Conservation (phyloP, 495 filamentous ascomycete species). For the Massariosphaeria phaeospora region DNA sequence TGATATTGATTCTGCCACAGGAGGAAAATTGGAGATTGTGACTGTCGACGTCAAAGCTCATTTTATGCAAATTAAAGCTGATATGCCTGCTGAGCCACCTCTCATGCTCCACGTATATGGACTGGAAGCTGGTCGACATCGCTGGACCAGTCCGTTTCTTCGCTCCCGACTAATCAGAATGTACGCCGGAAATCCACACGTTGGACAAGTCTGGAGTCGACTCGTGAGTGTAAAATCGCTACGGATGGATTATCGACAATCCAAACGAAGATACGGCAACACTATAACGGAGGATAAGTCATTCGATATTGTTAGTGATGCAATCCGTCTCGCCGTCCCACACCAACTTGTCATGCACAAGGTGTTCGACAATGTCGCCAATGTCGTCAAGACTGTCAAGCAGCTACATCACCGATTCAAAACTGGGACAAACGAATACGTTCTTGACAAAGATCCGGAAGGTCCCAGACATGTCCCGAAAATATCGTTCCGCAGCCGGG, state of each 20-base stretch:
- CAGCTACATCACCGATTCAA: conserved; percentile 89
- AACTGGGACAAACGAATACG: conserved; percentile 79
- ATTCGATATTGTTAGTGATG: conserved; percentile 78
- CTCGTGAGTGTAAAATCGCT: conserved; percentile 76
- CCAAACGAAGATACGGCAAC: conserved; percentile 59
- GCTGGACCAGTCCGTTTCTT: conserved; percentile 76
- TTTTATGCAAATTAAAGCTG: conserved; percentile 81
- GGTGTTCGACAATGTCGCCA: conserved; percentile 87
- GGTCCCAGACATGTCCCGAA: conserved; percentile 79
- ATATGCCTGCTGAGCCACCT: conserved; percentile 77
- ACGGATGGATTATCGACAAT: conserved; percentile 72
- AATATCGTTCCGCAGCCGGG: conserved; percentile 73
- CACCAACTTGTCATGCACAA: conserved; percentile 88
- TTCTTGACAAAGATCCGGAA: conserved; percentile 75
- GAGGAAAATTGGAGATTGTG: conserved; percentile 55
- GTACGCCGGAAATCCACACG: conserved; percentile 78
- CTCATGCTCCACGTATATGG: conserved; percentile 85
- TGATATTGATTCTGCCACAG: conserved; percentile 25
- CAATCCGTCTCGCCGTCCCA: conserved; percentile 84
- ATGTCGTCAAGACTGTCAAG: conserved; percentile 77
- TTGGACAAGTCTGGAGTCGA: conserved; percentile 77
- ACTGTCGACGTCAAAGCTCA: conserved; percentile 72
- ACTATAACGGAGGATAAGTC: conserved; percentile 67
- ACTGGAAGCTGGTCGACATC: conserved; percentile 73
- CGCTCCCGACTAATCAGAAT: conserved; percentile 70